phyloP scores from a whole-genome alignment of 768 basidiomycete species.

The Hemileccinum impolitum region DNA sequence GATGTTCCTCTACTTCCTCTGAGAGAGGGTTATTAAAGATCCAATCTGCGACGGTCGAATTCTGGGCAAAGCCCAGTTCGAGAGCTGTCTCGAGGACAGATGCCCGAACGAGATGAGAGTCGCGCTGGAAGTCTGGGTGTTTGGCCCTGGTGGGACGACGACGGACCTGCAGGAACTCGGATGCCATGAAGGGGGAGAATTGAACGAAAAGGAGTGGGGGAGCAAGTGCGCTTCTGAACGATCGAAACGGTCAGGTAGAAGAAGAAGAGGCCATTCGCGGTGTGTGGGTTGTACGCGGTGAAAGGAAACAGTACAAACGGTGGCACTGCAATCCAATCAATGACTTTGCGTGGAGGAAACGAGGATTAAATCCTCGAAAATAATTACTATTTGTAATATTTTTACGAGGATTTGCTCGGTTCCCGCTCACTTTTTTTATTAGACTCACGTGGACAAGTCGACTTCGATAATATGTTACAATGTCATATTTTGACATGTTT shows the following conservation, averaged over 20 bases:
- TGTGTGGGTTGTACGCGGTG: too few relatives aligned
- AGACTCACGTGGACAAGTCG: too few relatives aligned
- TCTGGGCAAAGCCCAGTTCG: conserved; percentile 60
- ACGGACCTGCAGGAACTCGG: conserved; percentile 18
- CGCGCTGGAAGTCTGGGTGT: conserved; percentile 29
- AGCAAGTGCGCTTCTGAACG: conserved; percentile 8
- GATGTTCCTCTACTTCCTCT: conserved; percentile 52
- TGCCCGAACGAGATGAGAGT: conserved; percentile 61
- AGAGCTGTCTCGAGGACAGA: conserved; percentile 74
- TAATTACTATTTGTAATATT: too few relatives aligned
- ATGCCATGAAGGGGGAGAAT: conserved; percentile 17
- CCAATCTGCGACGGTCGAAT: conserved; percentile 61
- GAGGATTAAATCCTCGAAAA: neutral
- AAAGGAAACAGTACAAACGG: neutral
- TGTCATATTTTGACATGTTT: too few relatives aligned
- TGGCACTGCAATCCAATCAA: neutral
- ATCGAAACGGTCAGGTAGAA: conserved; percentile 7
- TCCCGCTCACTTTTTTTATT: too few relatives aligned
- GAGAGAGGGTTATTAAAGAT: conserved; percentile 62
- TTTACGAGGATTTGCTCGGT: too few relatives aligned
- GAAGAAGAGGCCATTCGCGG: conserved; percentile 24
- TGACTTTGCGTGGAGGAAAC: neutral
- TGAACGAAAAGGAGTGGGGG: conserved; percentile 17
- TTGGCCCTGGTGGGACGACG: conserved; percentile 29
- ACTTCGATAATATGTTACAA: too few relatives aligned